Evolutionary conservation across 306 rosid species (phyloP).

Genomic region (Trifolium repens): DNA sequence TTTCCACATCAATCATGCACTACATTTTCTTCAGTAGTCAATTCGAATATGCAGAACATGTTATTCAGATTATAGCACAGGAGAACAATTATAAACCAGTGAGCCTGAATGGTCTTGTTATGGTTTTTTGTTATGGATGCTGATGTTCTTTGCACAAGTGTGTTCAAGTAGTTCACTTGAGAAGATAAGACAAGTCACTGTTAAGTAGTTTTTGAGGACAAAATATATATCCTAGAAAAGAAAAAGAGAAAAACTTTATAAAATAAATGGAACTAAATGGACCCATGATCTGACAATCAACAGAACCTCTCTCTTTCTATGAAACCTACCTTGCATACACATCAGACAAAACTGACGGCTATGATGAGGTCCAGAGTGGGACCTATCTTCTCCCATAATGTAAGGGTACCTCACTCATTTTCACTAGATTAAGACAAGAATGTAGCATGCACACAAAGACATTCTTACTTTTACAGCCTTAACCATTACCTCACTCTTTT

Average conservation of each 20-base stretch:
- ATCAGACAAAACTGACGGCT: slow-evolving; percentile 71
- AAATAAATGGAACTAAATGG: slow-evolving; percentile 52
- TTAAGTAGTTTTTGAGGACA: slow-evolving; percentile 31
- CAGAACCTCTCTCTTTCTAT: slow-evolving; percentile 46
- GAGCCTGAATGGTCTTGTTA: neutral
- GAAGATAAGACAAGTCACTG: slow-evolving; percentile 8
- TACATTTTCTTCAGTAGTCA: neutral
- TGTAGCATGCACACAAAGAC: slow-evolving; percentile 49
- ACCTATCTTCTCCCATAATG: slow-evolving; percentile 44
- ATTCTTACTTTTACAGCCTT: slow-evolving; percentile 27
- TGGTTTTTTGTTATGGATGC: neutral
- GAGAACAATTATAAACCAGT: neutral
- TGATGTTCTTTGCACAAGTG: neutral
- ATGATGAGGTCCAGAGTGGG: slow-evolving; percentile 53
- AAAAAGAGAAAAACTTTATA: slow-evolving; percentile 10
- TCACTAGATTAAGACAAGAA: slow-evolving; percentile 41
- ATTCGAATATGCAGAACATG: neutral
- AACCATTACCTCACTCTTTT: slow-evolving; percentile 29
- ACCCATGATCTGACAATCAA: slow-evolving; percentile 35
- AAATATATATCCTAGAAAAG: slow-evolving; percentile 13
- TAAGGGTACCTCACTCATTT: slow-evolving; percentile 43
- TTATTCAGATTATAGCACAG: neutral
- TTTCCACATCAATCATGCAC: neutral
- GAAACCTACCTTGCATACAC: slow-evolving; percentile 63
- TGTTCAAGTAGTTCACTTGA: neutral